Evolutionary conservation across 2,329 filamentous ascomycete species (phyloP).

Genomic region (Emericellopsis cladophorae): DNA sequence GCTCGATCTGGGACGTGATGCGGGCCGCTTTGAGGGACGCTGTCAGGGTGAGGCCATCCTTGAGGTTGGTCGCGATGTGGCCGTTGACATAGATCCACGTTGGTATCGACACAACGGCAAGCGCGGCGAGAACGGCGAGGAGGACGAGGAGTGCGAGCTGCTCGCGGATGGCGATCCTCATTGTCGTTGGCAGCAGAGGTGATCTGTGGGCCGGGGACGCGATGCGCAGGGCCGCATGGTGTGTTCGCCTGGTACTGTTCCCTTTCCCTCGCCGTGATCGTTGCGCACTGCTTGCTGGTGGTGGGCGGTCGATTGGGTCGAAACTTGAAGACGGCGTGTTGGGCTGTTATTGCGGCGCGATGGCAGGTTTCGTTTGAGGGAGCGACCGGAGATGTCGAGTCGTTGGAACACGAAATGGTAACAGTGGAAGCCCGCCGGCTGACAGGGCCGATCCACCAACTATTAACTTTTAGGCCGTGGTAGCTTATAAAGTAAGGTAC

Average conservation of each 20-base stretch:
- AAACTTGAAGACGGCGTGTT: too few relatives aligned
- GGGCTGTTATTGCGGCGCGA: too few relatives aligned
- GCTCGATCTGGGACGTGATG: constrained; percentile 63
- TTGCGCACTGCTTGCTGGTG: too few relatives aligned
- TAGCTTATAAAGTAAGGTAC: neutral
- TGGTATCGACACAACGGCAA: constrained; percentile 70
- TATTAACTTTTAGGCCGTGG: too few relatives aligned
- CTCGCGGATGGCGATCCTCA: constrained; percentile 80
- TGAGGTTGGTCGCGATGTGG: constrained; percentile 38
- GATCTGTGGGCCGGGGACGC: neutral
- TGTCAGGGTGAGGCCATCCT: constrained; percentile 57
- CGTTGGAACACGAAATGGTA: too few relatives aligned
- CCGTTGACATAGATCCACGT: constrained; percentile 49
- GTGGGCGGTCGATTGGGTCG: too few relatives aligned
- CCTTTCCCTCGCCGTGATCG: neutral
- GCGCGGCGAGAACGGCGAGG: constrained; percentile 57
- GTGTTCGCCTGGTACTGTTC: neutral
- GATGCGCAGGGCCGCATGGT: constrained; percentile 1
- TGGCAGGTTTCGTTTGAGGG: too few relatives aligned
- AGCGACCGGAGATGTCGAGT: too few relatives aligned
- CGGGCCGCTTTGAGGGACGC: constrained; percentile 80
- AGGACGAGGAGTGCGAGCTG: constrained; percentile 76
- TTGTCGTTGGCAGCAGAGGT: constrained; percentile 22
- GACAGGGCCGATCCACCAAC: too few relatives aligned
- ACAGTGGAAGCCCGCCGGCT: too few relatives aligned